These are phyloP conservation scores for Penicillium waksmanii DNA, from an alignment of 495 filamentous ascomycete species.

Conservation along the genomic window DNA sequence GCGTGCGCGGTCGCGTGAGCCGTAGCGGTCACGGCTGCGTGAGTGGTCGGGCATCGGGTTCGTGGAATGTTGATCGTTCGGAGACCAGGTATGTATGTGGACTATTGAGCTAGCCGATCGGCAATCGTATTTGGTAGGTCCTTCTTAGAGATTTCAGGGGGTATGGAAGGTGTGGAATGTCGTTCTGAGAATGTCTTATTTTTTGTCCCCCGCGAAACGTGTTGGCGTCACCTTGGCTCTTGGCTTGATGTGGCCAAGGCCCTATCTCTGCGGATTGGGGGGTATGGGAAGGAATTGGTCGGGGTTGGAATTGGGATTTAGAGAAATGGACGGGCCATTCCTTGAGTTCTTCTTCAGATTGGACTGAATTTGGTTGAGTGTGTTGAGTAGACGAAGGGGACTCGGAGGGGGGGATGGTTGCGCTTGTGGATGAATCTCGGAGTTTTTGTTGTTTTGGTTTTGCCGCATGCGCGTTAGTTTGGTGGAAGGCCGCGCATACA, in stretches of 20 bases:
- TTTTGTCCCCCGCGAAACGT: conserved; percentile 5
- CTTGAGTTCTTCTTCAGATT: not conserved
- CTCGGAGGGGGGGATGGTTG: not conserved
- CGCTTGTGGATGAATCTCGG: conserved; percentile 14
- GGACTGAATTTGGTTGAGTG: not conserved
- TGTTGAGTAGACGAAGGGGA: not conserved
- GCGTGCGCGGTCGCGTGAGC: conserved; percentile 44
- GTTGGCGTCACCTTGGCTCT: conserved; percentile 1
- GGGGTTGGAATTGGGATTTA: not conserved
- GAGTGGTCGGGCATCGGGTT: conserved; percentile 53
- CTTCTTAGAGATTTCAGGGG: not conserved
- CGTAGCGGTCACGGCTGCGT: conserved; percentile 45
- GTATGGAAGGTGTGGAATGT: conserved; percentile 2
- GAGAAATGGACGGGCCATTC: not conserved
- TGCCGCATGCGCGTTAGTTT: conserved; percentile 24
- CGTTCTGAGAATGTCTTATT: not conserved
- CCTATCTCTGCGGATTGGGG: not conserved
- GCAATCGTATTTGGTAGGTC: not conserved
- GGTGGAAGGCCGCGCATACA: not conserved
- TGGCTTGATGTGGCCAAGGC: not conserved
- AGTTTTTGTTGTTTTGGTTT: conserved; percentile 35
- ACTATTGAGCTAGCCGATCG: not conserved
- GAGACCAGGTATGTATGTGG: conserved; percentile 6
- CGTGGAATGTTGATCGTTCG: conserved; percentile 23
- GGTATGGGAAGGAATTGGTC: not conserved